Base-by-base conservation (phyloP, 2,329 filamentous ascomycete species). In the Bipolaris sorokiniana region DNA sequence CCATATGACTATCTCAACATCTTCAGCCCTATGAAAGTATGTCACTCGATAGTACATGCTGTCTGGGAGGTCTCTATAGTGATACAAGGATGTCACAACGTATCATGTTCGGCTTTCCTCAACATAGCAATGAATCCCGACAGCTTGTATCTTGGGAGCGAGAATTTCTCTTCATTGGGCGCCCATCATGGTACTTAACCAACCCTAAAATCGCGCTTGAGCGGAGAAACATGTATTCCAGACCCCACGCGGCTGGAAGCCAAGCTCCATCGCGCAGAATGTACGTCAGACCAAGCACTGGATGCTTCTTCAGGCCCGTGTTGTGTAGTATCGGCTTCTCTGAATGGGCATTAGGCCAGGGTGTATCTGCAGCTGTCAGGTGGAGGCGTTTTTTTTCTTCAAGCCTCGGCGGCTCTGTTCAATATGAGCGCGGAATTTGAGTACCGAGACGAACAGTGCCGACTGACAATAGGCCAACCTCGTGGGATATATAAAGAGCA, bases 101-200 rank as follows among this genome's bases (percentile, higher is more conserved):
- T 20, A 31, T 47, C 46, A 45, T 33, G 42, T 16, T 60, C 48
- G 23, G 45, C 52, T 44, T 59, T 58, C 11, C 67, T 62, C 10
- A 63, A 64, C 53, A 20, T 41, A 63, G 62, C 37, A 47, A 54
- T 40, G 51, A 28, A 16, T 56, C 49, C 64, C 59, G 59, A 56
- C 46, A 46, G 40, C 51, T 45, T 37, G 41, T 59, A 44, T 41
- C 51, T 62, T 63, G 36, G 53, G 54, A 52, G 51, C 58, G 54
- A 62, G 65, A 69, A 66, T 48, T 56, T 55, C 58, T 61, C 61
- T 50, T 41, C 47, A 49, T 58, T 64, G 58, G 56, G 44, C 51
- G 62, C 37, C 68, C 71, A 74, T 68, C 70, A 74, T 33, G 69
- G 71, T 74, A 59, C 70, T 72, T 54, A 44, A 26, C 44, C 36